Percentiles rank a stretch among this genome's conserved stretches.
phyloP scores from a whole-genome alignment of 495 filamentous ascomycete species.

The Tuber indicum region DNA sequence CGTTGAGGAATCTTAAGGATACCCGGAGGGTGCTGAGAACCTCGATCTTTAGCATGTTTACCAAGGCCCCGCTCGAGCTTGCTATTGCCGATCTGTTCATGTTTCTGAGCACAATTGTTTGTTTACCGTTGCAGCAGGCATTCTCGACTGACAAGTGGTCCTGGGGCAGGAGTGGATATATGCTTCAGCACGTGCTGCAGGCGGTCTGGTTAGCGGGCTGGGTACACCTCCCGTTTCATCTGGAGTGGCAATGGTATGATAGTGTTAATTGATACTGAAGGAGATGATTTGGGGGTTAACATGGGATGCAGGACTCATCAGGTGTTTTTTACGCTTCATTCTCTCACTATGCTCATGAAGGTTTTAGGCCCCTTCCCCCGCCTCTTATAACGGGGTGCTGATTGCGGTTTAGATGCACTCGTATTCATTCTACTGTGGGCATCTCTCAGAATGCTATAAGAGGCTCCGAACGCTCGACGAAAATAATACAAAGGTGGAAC shows the following conservation, averaged over 20 bases:
- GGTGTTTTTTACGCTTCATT: conserved; percentile 88
- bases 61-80: conserved; percentile 79
- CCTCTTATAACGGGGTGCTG: conserved; percentile 8
- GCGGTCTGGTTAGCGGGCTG: conserved; percentile 70
- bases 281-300: conserved; percentile 5
- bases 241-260: conserved; percentile 70
- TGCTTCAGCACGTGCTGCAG: conserved; percentile 76
- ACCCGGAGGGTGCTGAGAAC: conserved; percentile 78
- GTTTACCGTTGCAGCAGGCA: conserved; percentile 66
- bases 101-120: conserved; percentile 64
- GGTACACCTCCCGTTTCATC: conserved; percentile 78
- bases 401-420: conserved; percentile 62
- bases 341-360: conserved; percentile 90
- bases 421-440: conserved; percentile 95
- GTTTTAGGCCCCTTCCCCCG: conserved; percentile 14
- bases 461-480: conserved; percentile 68
- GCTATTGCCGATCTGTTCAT: conserved; percentile 76
- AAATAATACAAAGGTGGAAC: conserved; percentile 37
- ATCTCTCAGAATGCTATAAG: conserved; percentile 78
- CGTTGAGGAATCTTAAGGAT: conserved; percentile 86
- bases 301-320: conserved; percentile 68
- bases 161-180: conserved; percentile 70
- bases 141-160: conserved; percentile 56
- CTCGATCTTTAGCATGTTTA: conserved; percentile 79
- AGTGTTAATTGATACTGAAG: neutral